These are phyloP conservation scores for Chaetomiaceae sp. DNA, from an alignment of 2,329 filamentous ascomycete genomes.

Conservation along the genomic window DNA sequence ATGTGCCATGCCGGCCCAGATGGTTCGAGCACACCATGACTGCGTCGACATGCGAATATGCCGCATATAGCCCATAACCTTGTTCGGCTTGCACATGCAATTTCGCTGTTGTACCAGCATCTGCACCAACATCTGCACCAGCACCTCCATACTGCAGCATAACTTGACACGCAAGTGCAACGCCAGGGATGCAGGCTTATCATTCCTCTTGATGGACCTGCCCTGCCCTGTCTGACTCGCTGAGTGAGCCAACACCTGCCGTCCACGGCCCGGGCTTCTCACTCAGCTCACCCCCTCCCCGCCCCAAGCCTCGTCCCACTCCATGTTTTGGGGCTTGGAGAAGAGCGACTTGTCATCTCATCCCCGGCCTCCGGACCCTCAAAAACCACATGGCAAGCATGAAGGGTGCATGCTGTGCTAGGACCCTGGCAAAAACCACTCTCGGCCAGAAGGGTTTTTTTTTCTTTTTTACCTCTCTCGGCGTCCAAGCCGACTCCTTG, in stretches of 20 bases:
- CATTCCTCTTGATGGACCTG: constrained; percentile 12
- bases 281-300: constrained; percentile 15
- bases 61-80: constrained; percentile 19
- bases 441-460: constrained; percentile 23
- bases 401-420: constrained; percentile 24
- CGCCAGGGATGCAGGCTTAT: constrained; percentile 22
- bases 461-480: constrained; percentile 10
- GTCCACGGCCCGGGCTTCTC: not conserved
- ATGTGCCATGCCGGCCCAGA: constrained; percentile 8
- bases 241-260: constrained; percentile 24
- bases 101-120: constrained; percentile 17
- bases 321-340: constrained; percentile 19
- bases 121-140: constrained; percentile 19
- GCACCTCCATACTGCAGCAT: too few species aligned
- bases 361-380: constrained; percentile 23
- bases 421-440: constrained; percentile 18
- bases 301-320: constrained; percentile 14
- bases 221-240: constrained; percentile 24
- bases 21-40: constrained; percentile 17
- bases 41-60: constrained; percentile 25
- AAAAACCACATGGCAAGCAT: constrained; percentile 32
- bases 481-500: constrained; percentile 13
- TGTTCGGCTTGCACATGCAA: constrained; percentile 27
- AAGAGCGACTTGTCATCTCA: constrained; percentile 11
- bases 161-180: constrained; percentile 6